phyloP scores from a whole-genome alignment of 495 filamentous ascomycete genomes.

The Physcia stellaris region DNA sequence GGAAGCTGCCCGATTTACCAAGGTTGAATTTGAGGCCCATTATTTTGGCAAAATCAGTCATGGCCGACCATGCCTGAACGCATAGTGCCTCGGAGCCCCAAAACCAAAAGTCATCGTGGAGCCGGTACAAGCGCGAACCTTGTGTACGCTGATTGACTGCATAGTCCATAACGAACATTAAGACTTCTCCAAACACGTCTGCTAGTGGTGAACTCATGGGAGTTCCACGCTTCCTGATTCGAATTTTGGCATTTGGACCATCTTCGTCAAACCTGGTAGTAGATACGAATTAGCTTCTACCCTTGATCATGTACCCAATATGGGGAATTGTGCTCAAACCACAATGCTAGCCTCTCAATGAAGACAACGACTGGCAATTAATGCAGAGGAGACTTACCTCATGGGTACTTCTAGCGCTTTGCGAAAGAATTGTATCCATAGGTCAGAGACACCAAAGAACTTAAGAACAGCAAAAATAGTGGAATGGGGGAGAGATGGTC shows the following conservation, averaged over 20 bases:
- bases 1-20: conserved; percentile 45
- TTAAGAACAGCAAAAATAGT: conserved; percentile 40
- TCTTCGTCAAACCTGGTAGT: conserved; percentile 43
- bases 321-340: no score
- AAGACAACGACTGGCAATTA: no score
- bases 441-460: conserved; percentile 48
- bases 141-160: conserved; percentile 46
- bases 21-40: conserved; percentile 45
- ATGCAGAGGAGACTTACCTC: no score
- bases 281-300: conserved; percentile 39
- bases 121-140: conserved; percentile 41
- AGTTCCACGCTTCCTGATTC: conserved; percentile 38
- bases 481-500: conserved; percentile 45
- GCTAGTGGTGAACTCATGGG: conserved; percentile 47
- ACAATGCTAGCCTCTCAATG: no score
- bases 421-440: conserved; percentile 53
- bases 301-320: no score
- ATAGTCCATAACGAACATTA: conserved; percentile 55
- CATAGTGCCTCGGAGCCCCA: conserved; percentile 43
- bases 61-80: conserved; percentile 42
- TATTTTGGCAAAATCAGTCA: conserved; percentile 37
- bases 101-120: conserved; percentile 61
- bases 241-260: conserved; percentile 32
- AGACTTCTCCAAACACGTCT: conserved; percentile 42
- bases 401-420: no score